A percentile compares a stretch with the other conserved stretches of the same genome.
phyloP scores from a whole-genome alignment of 2,329 filamentous ascomycete species.

The Tolypocladium pustulatum region DNA sequence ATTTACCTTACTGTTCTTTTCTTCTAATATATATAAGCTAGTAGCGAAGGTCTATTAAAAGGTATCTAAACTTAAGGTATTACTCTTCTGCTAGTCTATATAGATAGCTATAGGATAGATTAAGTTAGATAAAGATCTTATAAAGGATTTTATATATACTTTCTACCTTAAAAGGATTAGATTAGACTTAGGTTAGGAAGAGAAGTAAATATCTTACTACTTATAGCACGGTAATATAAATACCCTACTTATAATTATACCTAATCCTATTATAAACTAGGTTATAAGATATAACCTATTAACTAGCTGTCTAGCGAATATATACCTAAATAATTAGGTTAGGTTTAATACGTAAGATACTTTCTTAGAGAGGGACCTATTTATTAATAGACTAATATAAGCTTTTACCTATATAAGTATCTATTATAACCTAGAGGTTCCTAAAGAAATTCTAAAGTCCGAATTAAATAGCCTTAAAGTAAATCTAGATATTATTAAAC shows the following conservation, averaged over 20 bases:
- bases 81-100: neutral
- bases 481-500: neutral
- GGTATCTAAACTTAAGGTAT: neutral
- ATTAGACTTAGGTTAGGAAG: neutral
- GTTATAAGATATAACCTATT: neutral
- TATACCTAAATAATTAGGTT: neutral
- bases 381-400: neutral
- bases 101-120: neutral
- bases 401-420: neutral
- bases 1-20: constrained; percentile 1
- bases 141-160: neutral
- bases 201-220: neutral
- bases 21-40: constrained; percentile 1
- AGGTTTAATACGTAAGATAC: neutral
- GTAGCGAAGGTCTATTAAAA: constrained; percentile 1
- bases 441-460: neutral
- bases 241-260: neutral
- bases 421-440: neutral
- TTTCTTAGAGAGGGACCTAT: neutral
- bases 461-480: neutral
- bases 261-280: neutral
- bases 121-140: neutral
- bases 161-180: neutral
- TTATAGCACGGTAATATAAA: neutral
- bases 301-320: neutral